Base-by-base conservation (phyloP, 176 grass and related monocot genomes). In the Pontederia paniculata region DNA sequence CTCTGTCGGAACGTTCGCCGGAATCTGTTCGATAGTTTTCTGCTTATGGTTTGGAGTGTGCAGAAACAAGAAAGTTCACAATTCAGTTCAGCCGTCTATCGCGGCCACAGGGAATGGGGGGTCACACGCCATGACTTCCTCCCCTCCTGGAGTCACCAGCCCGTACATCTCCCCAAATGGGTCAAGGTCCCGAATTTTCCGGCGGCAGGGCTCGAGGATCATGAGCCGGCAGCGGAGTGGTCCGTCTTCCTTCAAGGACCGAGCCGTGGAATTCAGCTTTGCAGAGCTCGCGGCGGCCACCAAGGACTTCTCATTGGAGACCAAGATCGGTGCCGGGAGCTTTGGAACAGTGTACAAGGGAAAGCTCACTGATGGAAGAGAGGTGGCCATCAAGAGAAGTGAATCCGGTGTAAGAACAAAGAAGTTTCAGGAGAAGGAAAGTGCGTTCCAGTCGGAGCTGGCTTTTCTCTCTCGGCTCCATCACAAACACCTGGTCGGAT, bases 381-480 rank as follows among this genome's bases (percentile, higher is more conserved):
- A 91, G 75, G 94, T 98, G 25, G 94, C 87, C 3, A 91, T 98
- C 80, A 98, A 98, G 56, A 77, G 93, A 52, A 85, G 93, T 47
- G 93, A 75, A 52, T 64, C 78, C 1, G 73, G 77, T 1, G 62
- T 76, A 5, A 20, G 54, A 63, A 77, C 73, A 45, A 76, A 79
- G 42, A 69, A 45, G 74, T 79, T 79, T 69, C 86, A 90, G 72
- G 86, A 91, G 54, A 91, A 91, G 77, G 94, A 98, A 75, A 88
- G 77, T 67, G 94, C 87, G 12, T 98, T 98, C 75, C 83, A 78
- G 23, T 98, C 94, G 47, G 94, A 98, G 72, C 83, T 98, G 9
- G 87, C 64, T 8, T 91, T 98, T 53, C 80, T 91, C 6, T 98
- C 87, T 0, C 83, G 94, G 0, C 83, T 91, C 54, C 88, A 98